phyloP scores from a whole-genome alignment of 2,329 filamentous ascomycete genomes.

The Epichloe hybrida region DNA sequence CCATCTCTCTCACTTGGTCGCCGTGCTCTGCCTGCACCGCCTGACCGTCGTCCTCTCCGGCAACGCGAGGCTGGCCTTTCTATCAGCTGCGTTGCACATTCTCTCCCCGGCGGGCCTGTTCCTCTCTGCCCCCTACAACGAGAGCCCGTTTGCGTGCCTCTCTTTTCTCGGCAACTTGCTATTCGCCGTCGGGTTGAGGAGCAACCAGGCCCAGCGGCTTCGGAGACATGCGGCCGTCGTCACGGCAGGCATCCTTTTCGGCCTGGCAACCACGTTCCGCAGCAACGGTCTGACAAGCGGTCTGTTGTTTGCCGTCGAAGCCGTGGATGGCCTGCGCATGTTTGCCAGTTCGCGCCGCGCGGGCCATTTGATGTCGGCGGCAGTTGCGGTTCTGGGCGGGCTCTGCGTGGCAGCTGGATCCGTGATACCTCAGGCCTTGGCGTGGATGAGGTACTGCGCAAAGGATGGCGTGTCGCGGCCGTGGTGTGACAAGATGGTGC shows the following conservation, averaged over 20 bases:
- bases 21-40: conserved; percentile 57
- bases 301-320: conserved; percentile 55
- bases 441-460: conserved; percentile 59
- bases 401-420: conserved; percentile 53
- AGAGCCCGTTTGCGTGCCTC: conserved; percentile 65
- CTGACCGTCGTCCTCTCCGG: conserved; percentile 46
- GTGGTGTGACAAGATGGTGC: conserved; percentile 64
- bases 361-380: conserved; percentile 36
- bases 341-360: conserved; percentile 16
- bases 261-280: conserved; percentile 57
- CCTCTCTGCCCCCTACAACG: conserved; percentile 73
- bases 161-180: conserved; percentile 61
- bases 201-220: conserved; percentile 10
- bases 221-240: conserved; percentile 39
- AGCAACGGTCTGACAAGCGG: conserved; percentile 83
- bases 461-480: conserved; percentile 29
- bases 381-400: conserved; percentile 52
- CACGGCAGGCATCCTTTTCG: conserved; percentile 54
- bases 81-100: conserved; percentile 62
- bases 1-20: conserved; percentile 62
- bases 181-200: conserved; percentile 40
- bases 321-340: conserved; percentile 23
- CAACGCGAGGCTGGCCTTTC: conserved; percentile 43
- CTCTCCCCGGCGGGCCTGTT: conserved; percentile 83
- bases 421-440: conserved; percentile 57